Evolutionary conservation across 768 basidiomycete species (phyloP).

Genomic region (Phlebiopsis flavidoalba): DNA sequence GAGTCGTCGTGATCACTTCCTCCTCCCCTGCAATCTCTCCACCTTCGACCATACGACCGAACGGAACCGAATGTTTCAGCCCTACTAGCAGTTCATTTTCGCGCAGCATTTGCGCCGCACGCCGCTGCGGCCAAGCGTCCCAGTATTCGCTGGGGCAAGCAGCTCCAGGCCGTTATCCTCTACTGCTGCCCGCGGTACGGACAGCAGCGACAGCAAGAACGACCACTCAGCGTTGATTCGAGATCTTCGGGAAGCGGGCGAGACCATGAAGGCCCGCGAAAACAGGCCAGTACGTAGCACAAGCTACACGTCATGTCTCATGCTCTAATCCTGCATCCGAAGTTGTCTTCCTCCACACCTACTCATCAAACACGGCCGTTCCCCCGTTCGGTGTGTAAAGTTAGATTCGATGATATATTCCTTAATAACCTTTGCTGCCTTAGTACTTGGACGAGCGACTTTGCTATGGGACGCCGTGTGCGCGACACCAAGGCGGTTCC

Average conservation of each 20-base stretch:
- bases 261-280: background rate
- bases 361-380: background rate
- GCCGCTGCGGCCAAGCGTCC: background rate
- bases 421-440: background rate
- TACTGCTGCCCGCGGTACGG: background rate
- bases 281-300: background rate
- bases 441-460: slow-evolving; percentile 34
- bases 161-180: slow-evolving; percentile 1
- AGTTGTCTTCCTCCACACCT: background rate
- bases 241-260: background rate
- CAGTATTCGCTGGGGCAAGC: background rate
- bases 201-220: background rate
- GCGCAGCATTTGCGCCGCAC: slow-evolving; percentile 7
- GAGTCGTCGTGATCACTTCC: background rate
- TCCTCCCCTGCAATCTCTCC: slow-evolving; percentile 3
- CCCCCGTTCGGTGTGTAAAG: background rate
- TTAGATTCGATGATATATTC: background rate
- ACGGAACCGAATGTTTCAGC: slow-evolving; percentile 7
- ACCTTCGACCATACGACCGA: background rate
- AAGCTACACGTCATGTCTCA: background rate
- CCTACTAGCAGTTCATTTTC: slow-evolving; percentile 6
- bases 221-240: background rate
- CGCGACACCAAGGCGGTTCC: background rate
- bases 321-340: background rate
- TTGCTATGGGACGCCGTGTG: slow-evolving; percentile 32